Conservation (phyloP, 352 stramenopile genomes). For the Globisporangium spinosum region DNA sequence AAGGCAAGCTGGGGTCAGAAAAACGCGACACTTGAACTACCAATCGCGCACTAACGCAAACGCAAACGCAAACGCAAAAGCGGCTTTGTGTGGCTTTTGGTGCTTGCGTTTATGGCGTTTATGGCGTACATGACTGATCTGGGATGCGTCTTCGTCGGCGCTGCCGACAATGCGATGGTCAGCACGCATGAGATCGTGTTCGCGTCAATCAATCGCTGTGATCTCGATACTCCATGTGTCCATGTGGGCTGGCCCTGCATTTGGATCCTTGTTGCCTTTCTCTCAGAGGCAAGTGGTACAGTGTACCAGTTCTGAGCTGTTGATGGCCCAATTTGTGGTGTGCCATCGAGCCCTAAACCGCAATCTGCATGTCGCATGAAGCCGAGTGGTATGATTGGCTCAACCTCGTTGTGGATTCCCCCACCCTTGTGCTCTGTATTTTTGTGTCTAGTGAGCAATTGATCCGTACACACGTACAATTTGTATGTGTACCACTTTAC, state of each 20-base stretch:
- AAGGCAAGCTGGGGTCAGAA: background rate
- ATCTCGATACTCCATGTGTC: background rate
- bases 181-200: too few relatives aligned
- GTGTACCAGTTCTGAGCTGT: background rate
- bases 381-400: too few relatives aligned
- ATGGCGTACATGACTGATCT: too few relatives aligned
- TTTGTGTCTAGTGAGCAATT: too few relatives aligned
- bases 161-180: too few relatives aligned
- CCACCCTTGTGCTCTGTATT: too few relatives aligned
- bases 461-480: too few relatives aligned
- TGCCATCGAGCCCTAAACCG: background rate
- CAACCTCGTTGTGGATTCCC: background rate
- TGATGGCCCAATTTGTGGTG: background rate
- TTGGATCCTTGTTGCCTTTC: background rate
- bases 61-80: background rate
- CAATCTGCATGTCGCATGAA: background rate
- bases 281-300: background rate
- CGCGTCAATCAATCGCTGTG: background rate
- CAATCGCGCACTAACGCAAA: background rate
- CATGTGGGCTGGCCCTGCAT: background rate
- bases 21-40: slow-evolving; percentile 5
- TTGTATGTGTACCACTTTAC: too few relatives aligned
- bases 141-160: too few relatives aligned
- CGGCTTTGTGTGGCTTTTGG: background rate
- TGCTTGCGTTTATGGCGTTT: too few relatives aligned